Conservation (phyloP, 1,284 basidiomycete species). For the Inonotus obliquus region DNA sequence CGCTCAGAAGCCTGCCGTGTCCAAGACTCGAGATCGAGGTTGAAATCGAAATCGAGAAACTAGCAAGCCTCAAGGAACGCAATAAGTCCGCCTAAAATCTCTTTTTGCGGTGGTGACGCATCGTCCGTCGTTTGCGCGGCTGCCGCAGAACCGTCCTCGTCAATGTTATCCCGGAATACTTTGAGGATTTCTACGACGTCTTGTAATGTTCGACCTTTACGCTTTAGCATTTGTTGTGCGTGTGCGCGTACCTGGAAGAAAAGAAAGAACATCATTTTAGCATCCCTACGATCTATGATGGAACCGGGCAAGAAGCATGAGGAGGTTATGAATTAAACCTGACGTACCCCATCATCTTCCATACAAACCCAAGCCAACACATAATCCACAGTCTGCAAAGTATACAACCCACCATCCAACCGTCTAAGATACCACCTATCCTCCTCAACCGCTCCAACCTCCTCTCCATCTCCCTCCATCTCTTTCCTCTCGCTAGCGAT, state of each 20-base stretch:
- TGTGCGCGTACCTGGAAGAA: constrained; percentile 65
- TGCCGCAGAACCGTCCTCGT: constrained; percentile 34
- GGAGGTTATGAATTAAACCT: background rate
- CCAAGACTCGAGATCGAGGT: background rate
- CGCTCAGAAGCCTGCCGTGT: background rate
- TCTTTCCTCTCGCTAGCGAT: constrained; percentile 63
- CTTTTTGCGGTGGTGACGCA: constrained; percentile 50
- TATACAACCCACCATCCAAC: constrained; percentile 84
- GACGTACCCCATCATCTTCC: constrained; percentile 94
- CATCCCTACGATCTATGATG: background rate
- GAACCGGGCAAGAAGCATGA: constrained; percentile 13
- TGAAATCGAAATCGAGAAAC: background rate
- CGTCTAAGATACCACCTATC: constrained; percentile 80
- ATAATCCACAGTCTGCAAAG: constrained; percentile 88
- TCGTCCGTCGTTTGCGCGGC: constrained; percentile 27
- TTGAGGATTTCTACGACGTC: constrained; percentile 64
- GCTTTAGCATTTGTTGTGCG: constrained; percentile 65
- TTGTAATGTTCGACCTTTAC: constrained; percentile 62
- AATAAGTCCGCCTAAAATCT: constrained; percentile 68
- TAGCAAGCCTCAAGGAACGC: constrained; percentile 45
- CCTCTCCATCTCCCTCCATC: constrained; percentile 55
- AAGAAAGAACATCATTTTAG: constrained; percentile 10
- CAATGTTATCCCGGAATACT: constrained; percentile 70
- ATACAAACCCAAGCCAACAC: constrained; percentile 93
- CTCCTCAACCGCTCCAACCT: constrained; percentile 58